Conservation (phyloP, 1,139 yeast species). For the Arxiozyma slooffiae region DNA sequence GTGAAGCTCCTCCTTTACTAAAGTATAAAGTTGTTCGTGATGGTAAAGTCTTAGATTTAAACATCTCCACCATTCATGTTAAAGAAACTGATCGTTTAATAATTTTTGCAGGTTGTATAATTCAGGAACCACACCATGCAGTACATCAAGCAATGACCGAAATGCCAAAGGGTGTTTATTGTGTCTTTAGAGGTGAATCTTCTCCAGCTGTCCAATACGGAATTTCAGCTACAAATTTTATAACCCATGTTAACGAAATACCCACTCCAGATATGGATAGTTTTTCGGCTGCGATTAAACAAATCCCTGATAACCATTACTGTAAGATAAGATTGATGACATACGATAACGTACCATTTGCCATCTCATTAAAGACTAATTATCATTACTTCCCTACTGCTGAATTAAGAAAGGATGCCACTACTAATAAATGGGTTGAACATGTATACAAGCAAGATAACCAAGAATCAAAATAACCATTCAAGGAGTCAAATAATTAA, state of each 20-base stretch:
- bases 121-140: conserved; percentile 61
- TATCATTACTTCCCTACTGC: conserved; percentile 86
- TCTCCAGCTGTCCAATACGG: conserved; percentile 83
- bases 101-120: conserved; percentile 71
- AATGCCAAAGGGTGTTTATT: conserved; percentile 75
- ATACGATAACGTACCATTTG: conserved; percentile 77
- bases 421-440: conserved; percentile 44
- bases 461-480: not conserved
- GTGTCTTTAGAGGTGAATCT: conserved; percentile 62
- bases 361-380: conserved; percentile 76
- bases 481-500: not conserved
- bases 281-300: conserved; percentile 53
- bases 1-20: conserved; percentile 31
- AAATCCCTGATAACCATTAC: conserved; percentile 69
- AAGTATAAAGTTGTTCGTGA: conserved; percentile 58
- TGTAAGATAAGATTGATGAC: conserved; percentile 73
- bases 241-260: conserved; percentile 76
- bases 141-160: conserved; percentile 66
- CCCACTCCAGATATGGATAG: conserved; percentile 61
- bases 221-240: conserved; percentile 70
- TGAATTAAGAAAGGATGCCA: conserved; percentile 44
- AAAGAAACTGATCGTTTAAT: conserved; percentile 59
- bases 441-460: conserved; percentile 28
- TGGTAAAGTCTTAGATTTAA: conserved; percentile 44
- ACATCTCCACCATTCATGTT: conserved; percentile 49